Base-by-base conservation (phyloP, 106 monocot genomes). In the Acanthochlamys bracteata region DNA sequence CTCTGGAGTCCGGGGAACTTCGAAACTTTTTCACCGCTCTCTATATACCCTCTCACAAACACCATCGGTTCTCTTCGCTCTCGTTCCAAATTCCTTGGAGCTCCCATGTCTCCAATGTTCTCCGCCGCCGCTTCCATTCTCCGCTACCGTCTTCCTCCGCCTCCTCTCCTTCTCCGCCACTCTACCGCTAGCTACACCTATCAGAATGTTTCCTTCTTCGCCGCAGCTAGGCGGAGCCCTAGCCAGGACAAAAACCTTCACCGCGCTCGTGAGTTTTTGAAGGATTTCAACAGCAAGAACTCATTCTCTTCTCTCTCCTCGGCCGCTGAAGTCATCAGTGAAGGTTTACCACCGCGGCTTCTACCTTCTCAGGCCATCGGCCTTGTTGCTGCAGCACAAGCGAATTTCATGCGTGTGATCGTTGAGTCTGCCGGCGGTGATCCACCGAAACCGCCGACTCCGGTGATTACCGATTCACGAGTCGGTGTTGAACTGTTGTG, bases 321-420 rank as follows among this genome's bases (percentile, higher is more conserved):
- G 21, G 59, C 68, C 57, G 1, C 64, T 63, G 11, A 55, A 39
- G 13, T 59, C 68, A 16, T 45, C 25, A 56, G 24, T 16, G 42
- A 61, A 19, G 42, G 39, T 11, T 52, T 42, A 24, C 49, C 47
- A 23, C 47, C 20, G 20, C 12, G 11, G 53, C 85, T 93, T 76
- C 82, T 82, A 52, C 94, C 90, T 59, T 57, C 62, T 60, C 94
- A 90, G 63, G 86, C 90, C 66, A 66, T 84, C 74, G 94, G 90
- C 42, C 77, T 84, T 14, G 94, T 95, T 43, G 86, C 89, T 42
- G 75, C 90, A 19, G 76, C 94, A 14, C 94, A 95, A 75, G 94
- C 94, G 57, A 90, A 95, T 59, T 95, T 95, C 84, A 84, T 90
- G 90, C 79, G 82, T 53, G 90, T 90, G 40, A 66, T 84, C 59